Conservation (phyloP, 371 early-diverging fungal genomes). For the Mortierella sp. region DNA sequence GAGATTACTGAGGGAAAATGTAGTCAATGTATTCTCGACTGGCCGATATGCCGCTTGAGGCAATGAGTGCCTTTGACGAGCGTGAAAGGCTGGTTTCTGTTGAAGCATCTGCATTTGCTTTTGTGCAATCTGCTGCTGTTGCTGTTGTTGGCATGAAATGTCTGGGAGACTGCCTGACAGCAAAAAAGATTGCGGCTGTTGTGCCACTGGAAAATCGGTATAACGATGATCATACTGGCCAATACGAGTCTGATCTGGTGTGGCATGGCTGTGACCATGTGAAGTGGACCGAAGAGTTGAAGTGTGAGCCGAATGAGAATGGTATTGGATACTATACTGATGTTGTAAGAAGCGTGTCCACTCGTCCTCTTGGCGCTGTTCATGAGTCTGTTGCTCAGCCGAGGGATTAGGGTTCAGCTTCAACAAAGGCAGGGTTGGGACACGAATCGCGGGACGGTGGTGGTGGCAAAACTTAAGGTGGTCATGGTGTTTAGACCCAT, state of each 20-base stretch:
- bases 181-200: conserved; percentile 12
- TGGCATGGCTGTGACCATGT: neutral
- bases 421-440: conserved; percentile 27
- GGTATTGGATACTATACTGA: conserved; percentile 19
- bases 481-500: conserved; percentile 35
- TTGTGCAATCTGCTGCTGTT: conserved; percentile 13
- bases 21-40: neutral
- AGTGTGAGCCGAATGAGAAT: conserved; percentile 13
- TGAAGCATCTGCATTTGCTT: neutral
- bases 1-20: conserved; percentile 1
- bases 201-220: neutral
- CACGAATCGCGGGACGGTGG: conserved; percentile 52
- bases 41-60: neutral
- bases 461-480: conserved; percentile 53
- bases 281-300: conserved; percentile 7
- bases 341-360: conserved; percentile 40
- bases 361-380: conserved; percentile 25
- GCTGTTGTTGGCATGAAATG: conserved; percentile 9
- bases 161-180: conserved; percentile 7
- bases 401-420: conserved; percentile 25
- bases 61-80: neutral
- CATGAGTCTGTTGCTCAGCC: conserved; percentile 16
- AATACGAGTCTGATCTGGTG: neutral
- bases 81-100: neutral
- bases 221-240: neutral